Evolutionary conservation across 345 rosid species (phyloP).

Genomic region (Melastoma malabathricum): DNA sequence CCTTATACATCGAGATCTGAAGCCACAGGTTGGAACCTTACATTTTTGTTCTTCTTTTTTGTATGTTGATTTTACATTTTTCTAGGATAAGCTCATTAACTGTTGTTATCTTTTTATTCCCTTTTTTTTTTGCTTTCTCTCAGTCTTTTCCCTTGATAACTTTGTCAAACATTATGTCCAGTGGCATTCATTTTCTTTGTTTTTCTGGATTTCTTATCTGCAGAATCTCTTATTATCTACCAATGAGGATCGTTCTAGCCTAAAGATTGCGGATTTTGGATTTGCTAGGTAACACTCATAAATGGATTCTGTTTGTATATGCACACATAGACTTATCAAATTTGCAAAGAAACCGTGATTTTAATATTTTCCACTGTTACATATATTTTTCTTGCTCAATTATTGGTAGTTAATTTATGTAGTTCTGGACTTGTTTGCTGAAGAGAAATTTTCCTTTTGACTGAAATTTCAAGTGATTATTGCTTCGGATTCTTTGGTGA

Average conservation of each 20-base stretch:
- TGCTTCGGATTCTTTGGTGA: too few species aligned
- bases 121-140: not conserved
- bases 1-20: conserved; percentile 89
- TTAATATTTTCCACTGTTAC: too few species aligned
- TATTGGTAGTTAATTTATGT: too few species aligned
- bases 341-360: too few species aligned
- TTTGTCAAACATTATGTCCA: not conserved
- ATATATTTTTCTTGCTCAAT: too few species aligned
- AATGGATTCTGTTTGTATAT: not conserved
- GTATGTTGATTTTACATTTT: too few species aligned
- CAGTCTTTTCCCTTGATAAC: not conserved
- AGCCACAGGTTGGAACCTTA: conserved; percentile 67
- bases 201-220: not conserved
- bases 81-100: too few species aligned
- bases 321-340: not conserved
- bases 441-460: too few species aligned
- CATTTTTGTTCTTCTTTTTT: not conserved
- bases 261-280: conserved; percentile 99
- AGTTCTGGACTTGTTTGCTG: too few species aligned
- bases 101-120: not conserved
- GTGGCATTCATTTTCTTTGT: conserved; percentile 16
- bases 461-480: too few species aligned
- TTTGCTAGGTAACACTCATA: conserved; percentile 66
- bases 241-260: conserved; percentile 39
- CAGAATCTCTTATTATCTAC: conserved; percentile 95